phyloP scores from a whole-genome alignment of 805 yeast species.

The Spathaspora gorwiae region DNA sequence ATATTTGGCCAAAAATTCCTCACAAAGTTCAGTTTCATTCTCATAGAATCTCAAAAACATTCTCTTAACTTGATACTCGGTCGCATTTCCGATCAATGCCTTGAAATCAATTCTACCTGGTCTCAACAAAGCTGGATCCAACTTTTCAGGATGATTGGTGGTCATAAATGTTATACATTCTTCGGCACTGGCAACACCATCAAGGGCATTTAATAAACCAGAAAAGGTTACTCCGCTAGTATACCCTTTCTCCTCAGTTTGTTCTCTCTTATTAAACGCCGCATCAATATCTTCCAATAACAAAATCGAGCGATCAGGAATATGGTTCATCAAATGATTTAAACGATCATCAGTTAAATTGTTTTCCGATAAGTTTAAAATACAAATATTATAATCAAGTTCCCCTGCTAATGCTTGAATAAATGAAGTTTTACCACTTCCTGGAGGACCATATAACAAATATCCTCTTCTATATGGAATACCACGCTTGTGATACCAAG shows the following conservation, averaged over 20 bases:
- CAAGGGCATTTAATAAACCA: constrained; percentile 88
- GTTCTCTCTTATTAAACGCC: constrained; percentile 81
- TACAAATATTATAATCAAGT: constrained; percentile 91
- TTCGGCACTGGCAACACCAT: constrained; percentile 97
- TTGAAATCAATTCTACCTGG: constrained; percentile 94
- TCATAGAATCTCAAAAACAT: constrained; percentile 91
- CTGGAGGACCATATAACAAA: constrained; percentile 93
- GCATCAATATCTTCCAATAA: constrained; percentile 93
- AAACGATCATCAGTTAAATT: constrained; percentile 91
- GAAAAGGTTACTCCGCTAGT: constrained; percentile 91
- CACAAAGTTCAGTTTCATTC: constrained; percentile 49
- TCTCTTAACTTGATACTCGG: constrained; percentile 66
- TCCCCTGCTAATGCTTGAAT: constrained; percentile 97
- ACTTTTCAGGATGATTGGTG: constrained; percentile 90
- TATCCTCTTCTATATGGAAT: constrained; percentile 96
- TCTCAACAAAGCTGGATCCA: constrained; percentile 88
- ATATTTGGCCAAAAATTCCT: constrained; percentile 45
- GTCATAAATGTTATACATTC: constrained; percentile 97
- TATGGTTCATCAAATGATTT: constrained; percentile 92
- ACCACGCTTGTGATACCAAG: constrained; percentile 95
- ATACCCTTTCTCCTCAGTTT: constrained; percentile 71
- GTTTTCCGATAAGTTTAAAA: constrained; percentile 83
- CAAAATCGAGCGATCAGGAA: constrained; percentile 83
- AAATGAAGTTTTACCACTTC: constrained; percentile 92
- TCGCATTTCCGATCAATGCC: constrained; percentile 81